Conservation (phyloP, 371 early-diverging fungal genomes). For the Mucor sp. region DNA sequence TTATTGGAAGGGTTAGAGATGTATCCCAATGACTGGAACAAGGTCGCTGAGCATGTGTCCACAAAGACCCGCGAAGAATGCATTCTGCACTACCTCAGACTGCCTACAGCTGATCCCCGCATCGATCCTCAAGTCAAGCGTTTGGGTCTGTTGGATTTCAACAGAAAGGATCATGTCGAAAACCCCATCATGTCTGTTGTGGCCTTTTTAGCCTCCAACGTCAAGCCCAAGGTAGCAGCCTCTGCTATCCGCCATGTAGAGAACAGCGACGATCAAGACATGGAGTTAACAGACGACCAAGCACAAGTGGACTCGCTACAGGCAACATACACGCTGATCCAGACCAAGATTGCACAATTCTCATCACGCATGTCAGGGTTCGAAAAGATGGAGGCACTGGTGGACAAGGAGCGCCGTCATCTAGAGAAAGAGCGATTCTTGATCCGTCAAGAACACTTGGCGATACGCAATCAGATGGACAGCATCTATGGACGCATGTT, state of each 20-base stretch:
- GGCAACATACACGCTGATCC: constrained; percentile 55
- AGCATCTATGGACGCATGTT: constrained; percentile 22
- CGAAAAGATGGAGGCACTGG: constrained; percentile 62
- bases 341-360: constrained; percentile 77
- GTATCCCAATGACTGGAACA: constrained; percentile 43
- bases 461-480: constrained; percentile 21
- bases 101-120: constrained; percentile 70
- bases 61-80: constrained; percentile 45
- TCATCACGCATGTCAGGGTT: constrained; percentile 81
- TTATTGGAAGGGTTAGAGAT: constrained; percentile 47
- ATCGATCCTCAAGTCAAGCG: constrained; percentile 47
- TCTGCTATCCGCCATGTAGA: constrained; percentile 53
- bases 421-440: constrained; percentile 77
- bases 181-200: constrained; percentile 97
- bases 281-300: constrained; percentile 25
- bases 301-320: neutral
- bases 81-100: constrained; percentile 42
- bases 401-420: constrained; percentile 68
- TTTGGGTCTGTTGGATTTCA: constrained; percentile 46
- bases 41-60: constrained; percentile 42
- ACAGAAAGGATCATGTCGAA: constrained; percentile 69
- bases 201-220: constrained; percentile 93
- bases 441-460: constrained; percentile 15
- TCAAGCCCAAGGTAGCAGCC: constrained; percentile 92
- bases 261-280: constrained; percentile 44